Evolutionary conservation across 139 green algal species (phyloP), one percentile per base, ranked within the genome.

Genomic region (Coccomyxa sp.): DNA sequence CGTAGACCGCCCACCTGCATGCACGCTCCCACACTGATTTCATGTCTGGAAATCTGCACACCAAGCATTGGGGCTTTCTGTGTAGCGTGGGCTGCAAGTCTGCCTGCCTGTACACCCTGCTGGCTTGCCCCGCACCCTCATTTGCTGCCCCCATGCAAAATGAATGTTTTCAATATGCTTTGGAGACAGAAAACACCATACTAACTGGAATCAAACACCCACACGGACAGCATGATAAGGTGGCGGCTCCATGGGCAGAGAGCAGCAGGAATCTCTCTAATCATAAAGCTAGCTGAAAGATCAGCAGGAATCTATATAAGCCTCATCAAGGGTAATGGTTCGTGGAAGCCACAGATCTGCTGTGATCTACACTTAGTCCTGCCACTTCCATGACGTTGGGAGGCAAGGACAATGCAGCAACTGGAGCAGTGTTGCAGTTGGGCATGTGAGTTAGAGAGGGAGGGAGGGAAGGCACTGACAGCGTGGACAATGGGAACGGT

Each of bases 401-500:
- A 9, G 18, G 63, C 63, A 71, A 4, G 18, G 18, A 71, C 63
- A 71, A 71, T 21, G 18, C 18, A 71, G 63, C 18, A 25, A 4
- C 4, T 71, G 21, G 21, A 71, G 63, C 63, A 71, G 18, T 9
- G 9, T 25, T 11, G 63, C 21, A 71, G 63, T 1, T 14, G 63
- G 21, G 63, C 21, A 71, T 71, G 63, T 28, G 63, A 25, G 63
- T 14, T 1, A 71, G 63, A 1, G 10, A 71, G 63, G 63, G 63
- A 71, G 63, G 23, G 27, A 77, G 21, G 76, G 30, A 10, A 15
- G 58, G 13, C 58, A 79, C 83, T 60, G 59, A 92, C 89, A 4
- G 90, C 87, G 32, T 92, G 88, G n/a, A 92, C 84, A 17, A 99
- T 90, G 13, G 96, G 96, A 32, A 98, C 92, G 18, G 97, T 98